Conservation (phyloP, 371 early-diverging fungal species). For the Rhizopus arrhizus region DNA sequence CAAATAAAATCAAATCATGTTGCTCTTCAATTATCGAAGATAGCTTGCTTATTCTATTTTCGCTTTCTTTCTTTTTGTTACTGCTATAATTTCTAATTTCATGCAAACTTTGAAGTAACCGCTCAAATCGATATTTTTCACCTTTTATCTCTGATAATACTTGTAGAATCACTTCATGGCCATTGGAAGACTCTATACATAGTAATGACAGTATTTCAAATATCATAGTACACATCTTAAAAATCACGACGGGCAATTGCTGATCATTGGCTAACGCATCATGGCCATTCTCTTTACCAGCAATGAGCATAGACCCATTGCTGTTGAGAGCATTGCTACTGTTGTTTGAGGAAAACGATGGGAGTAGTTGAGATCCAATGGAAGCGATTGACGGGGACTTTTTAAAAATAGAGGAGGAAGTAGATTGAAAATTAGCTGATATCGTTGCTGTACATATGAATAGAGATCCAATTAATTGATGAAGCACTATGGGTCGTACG, state of each 20-base stretch:
- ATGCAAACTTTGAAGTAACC: conserved; percentile 52
- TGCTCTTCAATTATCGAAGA: conserved; percentile 11
- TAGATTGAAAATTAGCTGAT: conserved; percentile 3
- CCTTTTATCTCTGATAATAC: conserved; percentile 62
- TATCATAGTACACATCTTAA: conserved; percentile 14
- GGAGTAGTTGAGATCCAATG: conserved; percentile 21
- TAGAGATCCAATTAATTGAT: conserved; percentile 30
- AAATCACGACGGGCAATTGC: background rate
- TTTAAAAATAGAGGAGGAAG: conserved; percentile 11
- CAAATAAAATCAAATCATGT: conserved; percentile 32
- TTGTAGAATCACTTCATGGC: conserved; percentile 50
- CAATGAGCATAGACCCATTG: background rate
- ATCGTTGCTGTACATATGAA: conserved; percentile 24
- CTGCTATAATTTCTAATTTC: conserved; percentile 15
- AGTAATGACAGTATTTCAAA: conserved; percentile 35
- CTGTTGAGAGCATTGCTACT: conserved; percentile 11
- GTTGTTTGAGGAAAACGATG: conserved; percentile 23
- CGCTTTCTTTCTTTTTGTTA: background rate
- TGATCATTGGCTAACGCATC: background rate
- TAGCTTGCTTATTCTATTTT: background rate
- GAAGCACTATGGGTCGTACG: conserved; percentile 39
- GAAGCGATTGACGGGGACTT: conserved; percentile 27
- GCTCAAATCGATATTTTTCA: conserved; percentile 68
- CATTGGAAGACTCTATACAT: conserved; percentile 53
- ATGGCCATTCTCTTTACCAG: background rate